Conservation (phyloP, 768 basidiomycete genomes). For the Pleurotus sapidus region DNA sequence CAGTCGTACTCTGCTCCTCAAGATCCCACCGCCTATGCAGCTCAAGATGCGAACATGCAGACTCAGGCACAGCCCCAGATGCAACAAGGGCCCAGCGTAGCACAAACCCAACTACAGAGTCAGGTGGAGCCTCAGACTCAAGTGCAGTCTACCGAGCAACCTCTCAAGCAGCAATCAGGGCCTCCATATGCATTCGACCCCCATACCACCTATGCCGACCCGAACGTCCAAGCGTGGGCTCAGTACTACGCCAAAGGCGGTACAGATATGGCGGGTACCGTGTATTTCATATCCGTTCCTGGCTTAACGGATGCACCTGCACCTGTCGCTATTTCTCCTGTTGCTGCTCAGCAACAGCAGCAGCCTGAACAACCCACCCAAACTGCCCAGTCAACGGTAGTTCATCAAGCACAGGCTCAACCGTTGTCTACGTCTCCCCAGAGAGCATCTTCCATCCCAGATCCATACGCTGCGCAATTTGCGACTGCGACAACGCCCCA, state of each 20-base stretch:
- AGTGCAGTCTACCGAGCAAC: constrained; percentile 14
- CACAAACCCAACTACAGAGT: constrained; percentile 22
- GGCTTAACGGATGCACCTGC: constrained; percentile 52
- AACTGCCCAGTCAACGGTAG: background rate
- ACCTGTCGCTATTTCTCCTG: constrained; percentile 13
- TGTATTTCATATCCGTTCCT: constrained; percentile 80
- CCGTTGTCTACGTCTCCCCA: background rate
- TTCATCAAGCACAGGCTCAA: background rate
- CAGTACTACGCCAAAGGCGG: constrained; percentile 84
- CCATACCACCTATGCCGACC: constrained; percentile 64
- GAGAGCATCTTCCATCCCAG: background rate
- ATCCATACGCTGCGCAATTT: background rate
- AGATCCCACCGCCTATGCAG: background rate
- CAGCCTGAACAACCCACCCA: constrained; percentile 10
- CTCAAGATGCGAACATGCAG: constrained; percentile 1
- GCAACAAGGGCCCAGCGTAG: constrained; percentile 21
- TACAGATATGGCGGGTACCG: constrained; percentile 65
- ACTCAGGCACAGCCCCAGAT: constrained; percentile 15
- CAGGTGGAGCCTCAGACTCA: constrained; percentile 21
- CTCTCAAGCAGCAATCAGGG: constrained; percentile 21
- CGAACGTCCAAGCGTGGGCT: constrained; percentile 85
- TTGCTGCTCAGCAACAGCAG: constrained; percentile 7
- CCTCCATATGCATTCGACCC: constrained; percentile 64
- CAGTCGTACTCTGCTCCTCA: constrained; percentile 10
- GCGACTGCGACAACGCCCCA: background rate